Percentiles rank a stretch among this genome's conserved stretches.
Evolutionary conservation across 75 land plant species (phyloP).

Genomic region (Selaginella moellendorffii): DNA sequence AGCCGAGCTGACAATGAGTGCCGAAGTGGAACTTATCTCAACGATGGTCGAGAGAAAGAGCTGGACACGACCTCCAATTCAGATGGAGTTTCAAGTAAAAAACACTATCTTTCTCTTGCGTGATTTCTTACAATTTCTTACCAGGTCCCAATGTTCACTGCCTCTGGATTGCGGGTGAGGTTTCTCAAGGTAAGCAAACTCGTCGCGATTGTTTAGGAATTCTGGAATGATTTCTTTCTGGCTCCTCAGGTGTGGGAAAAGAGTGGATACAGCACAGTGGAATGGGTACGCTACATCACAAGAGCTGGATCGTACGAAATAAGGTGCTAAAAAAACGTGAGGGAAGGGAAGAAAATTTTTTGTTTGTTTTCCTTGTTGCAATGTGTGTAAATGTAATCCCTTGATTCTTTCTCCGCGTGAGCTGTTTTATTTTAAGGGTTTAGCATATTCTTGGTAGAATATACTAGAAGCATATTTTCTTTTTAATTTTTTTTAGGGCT

Average conservation of each 20-base stretch:
- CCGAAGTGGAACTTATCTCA: conserved; percentile 93
- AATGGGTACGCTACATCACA: conserved; percentile 97
- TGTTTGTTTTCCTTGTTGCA: too few species aligned
- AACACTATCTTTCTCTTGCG: neutral
- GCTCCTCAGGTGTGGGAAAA: conserved; percentile 86
- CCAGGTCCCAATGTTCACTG: conserved; percentile 99
- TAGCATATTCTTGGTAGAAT: too few species aligned
- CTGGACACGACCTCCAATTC: conserved; percentile 94
- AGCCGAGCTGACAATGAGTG: conserved; percentile 97
- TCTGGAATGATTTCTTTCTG: neutral
- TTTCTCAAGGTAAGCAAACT: conserved; percentile 60
- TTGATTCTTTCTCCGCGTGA: too few species aligned
- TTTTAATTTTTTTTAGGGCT: too few species aligned
- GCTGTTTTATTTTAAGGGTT: too few species aligned
- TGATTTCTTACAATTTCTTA: neutral
- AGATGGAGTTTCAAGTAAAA: conserved; percentile 96
- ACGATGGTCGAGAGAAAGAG: conserved; percentile 92
- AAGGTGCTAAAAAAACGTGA: conserved; percentile 64
- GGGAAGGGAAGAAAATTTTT: too few species aligned
- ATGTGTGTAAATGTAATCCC: too few species aligned
- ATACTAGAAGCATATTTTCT: too few species aligned
- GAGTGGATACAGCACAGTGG: conserved; percentile 92
- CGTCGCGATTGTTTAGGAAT: neutral
- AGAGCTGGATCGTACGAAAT: conserved; percentile 95
- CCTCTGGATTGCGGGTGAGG: conserved; percentile 86